Base-by-base conservation (phyloP, 257 asterid species). In the Handroanthus guayacan region DNA sequence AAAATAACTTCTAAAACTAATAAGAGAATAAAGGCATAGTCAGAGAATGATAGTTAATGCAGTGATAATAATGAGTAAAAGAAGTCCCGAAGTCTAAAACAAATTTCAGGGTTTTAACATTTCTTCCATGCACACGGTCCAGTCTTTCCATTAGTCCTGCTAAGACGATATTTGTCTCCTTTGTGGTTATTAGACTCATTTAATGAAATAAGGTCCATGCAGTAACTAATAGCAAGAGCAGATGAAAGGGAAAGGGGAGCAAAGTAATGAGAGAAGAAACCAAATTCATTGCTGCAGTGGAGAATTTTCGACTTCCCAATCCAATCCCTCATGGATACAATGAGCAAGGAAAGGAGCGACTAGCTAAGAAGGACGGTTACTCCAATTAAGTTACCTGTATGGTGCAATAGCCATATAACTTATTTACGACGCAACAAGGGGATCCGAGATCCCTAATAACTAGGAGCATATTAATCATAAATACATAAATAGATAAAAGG, bases 371-470 rank as follows among this genome's bases (percentile, higher is more conserved):
- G 65, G 25, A 12, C 37, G n/a, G 43, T 11, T 58, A 36, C 57
- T 39, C 76, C 18, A 50, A 25, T 31, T 45, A 73, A 50, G 55
- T 63, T 51, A n/a, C 16, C 37, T 10, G 5, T 6, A 36, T 74
- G 37, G 51, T 37, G 80, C 57, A 31, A 34, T 9, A 34, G n/a
- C 73, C 43, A 50, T 20, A 6, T 11, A 65, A 51, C 62, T 57
- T 67, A 76, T 48, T 37, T 17, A 5, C 48, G 12, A 50, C 37
- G 62, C 39, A 38, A 62, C 34, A 44, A 57, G 62, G 13, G 17
- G 60, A 65, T 39, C 14, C 5, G 38, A 25, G 31, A 25, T 25
- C 31, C 31, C 77, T 56, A 38, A 45, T 51, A 37, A 51, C 38
- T 16, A 71, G 39, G 11, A 36, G 34, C 66, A 77, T 51, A 9